These are phyloP conservation scores for Suhomyces terraborum DNA, from an alignment of 1,139 yeast species.

Conservation along the genomic window DNA sequence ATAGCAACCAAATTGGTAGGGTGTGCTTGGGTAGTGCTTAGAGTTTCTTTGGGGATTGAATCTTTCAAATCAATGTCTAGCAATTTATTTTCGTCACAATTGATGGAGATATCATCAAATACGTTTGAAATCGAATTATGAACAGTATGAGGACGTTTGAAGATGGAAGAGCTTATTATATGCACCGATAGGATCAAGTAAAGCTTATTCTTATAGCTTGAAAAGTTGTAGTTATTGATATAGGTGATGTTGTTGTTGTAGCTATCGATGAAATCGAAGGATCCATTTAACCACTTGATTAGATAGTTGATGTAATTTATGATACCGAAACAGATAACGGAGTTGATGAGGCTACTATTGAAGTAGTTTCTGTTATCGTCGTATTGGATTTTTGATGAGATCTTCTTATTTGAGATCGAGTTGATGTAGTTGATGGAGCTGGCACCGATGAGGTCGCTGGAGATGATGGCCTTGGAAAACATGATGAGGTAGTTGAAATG, in stretches of 20 bases:
- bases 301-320: conserved; percentile 34
- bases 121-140: conserved; percentile 16
- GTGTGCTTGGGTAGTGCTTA: conserved; percentile 25
- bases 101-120: conserved; percentile 18
- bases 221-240: conserved; percentile 17
- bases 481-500: conserved; percentile 43
- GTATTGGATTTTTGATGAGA: conserved; percentile 18
- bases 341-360: conserved; percentile 28
- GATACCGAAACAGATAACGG: conserved; percentile 32
- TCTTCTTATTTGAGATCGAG: conserved; percentile 16
- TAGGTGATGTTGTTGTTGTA: conserved; percentile 15
- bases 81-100: conserved; percentile 19
- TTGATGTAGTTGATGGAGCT: conserved; percentile 26
- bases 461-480: conserved; percentile 52
- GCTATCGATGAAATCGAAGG: conserved; percentile 16
- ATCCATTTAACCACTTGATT: conserved; percentile 19
- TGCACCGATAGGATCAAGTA: conserved; percentile 46
- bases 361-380: conserved; percentile 22
- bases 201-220: conserved; percentile 30
- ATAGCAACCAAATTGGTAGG: conserved; percentile 45
- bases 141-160: conserved; percentile 20
- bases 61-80: conserved; percentile 18
- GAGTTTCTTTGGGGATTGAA: conserved; percentile 16
- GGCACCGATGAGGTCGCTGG: conserved; percentile 52
- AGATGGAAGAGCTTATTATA: conserved; percentile 41